Evolutionary conservation across 2,329 filamentous ascomycete species (phyloP).

Genomic region (Phoma herbarum): DNA sequence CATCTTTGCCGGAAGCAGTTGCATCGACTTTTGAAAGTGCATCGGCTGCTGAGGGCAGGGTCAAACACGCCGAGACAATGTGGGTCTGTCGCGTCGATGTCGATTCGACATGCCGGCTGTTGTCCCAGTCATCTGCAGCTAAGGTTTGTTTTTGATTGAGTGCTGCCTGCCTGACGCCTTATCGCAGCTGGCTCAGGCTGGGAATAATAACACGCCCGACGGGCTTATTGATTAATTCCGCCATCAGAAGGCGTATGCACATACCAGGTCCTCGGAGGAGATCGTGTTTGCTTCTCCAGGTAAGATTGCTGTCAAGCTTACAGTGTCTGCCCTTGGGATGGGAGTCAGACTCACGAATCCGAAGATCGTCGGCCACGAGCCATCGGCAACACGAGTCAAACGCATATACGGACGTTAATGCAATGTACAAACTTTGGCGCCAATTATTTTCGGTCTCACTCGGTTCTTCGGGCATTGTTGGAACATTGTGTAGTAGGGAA

Average conservation of each 20-base stretch:
- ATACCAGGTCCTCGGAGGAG: background rate
- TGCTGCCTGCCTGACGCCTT: background rate
- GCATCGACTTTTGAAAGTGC: constrained; percentile 16
- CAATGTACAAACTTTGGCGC: background rate
- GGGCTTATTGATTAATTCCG: background rate
- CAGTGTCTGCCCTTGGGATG: background rate
- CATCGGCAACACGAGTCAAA: constrained; percentile 11
- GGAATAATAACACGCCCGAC: background rate
- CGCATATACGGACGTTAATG: background rate
- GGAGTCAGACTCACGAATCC: background rate
- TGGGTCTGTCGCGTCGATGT: too few species aligned
- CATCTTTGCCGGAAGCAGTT: background rate
- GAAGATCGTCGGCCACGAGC: constrained; percentile 8
- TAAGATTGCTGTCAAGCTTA: background rate
- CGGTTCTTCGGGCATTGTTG: background rate
- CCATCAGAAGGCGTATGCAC: background rate
- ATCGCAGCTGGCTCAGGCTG: constrained; percentile 5
- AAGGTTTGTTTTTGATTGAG: background rate
- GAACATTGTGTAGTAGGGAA: background rate
- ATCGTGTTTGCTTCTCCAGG: background rate
- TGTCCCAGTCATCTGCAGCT: constrained; percentile 5
- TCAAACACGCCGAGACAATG: constrained; percentile 5
- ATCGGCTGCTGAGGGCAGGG: background rate
- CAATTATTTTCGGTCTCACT: background rate
- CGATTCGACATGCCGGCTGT: too few species aligned